Percentiles rank a stretch among this genome's conserved stretches.
These are phyloP conservation scores for Vitis hybrid DNA, from an alignment of 177 flowering plant genomes.

Conservation along the genomic window DNA sequence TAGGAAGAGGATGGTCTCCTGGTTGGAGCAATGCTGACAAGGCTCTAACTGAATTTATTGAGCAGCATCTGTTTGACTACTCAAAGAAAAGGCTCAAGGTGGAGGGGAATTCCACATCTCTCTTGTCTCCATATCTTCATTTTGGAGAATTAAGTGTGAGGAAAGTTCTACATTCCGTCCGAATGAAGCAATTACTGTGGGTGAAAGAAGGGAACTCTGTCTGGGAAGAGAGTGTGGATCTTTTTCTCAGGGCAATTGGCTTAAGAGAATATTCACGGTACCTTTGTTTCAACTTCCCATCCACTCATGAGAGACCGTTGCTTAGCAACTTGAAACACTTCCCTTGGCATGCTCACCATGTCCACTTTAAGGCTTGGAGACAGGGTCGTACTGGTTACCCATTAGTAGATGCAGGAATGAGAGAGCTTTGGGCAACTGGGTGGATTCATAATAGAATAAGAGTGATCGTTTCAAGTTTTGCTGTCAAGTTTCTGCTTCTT, in stretches of 20 bases:
- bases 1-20: conserved; percentile 87
- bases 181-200: conserved; percentile 75
- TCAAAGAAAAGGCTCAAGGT: conserved; percentile 55
- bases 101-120: conserved; percentile 65
- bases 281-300: conserved; percentile 88
- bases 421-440: conserved; percentile 98
- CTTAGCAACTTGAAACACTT: conserved; percentile 60
- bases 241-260: conserved; percentile 75
- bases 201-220: conserved; percentile 48
- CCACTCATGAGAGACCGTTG: conserved; percentile 76
- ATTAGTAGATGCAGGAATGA: conserved; percentile 94
- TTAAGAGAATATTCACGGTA: conserved; percentile 89
- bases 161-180: conserved; percentile 59
- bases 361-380: conserved; percentile 81
- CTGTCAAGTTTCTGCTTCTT: conserved; percentile 72
- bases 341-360: conserved; percentile 65
- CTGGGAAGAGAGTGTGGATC: conserved; percentile 58
- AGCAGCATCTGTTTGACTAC: conserved; percentile 55
- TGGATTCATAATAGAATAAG: conserved; percentile 88
- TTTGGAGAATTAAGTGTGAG: conserved; percentile 84
- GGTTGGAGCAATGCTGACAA: conserved; percentile 92
- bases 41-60: conserved; percentile 58
- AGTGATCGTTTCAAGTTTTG: conserved; percentile 84
- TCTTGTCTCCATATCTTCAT: conserved; percentile 89
- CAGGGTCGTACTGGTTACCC: conserved; percentile 95